These are phyloP conservation scores for Podospora appendiculata DNA, from an alignment of 495 filamentous ascomycete species.

Conservation along the genomic window DNA sequence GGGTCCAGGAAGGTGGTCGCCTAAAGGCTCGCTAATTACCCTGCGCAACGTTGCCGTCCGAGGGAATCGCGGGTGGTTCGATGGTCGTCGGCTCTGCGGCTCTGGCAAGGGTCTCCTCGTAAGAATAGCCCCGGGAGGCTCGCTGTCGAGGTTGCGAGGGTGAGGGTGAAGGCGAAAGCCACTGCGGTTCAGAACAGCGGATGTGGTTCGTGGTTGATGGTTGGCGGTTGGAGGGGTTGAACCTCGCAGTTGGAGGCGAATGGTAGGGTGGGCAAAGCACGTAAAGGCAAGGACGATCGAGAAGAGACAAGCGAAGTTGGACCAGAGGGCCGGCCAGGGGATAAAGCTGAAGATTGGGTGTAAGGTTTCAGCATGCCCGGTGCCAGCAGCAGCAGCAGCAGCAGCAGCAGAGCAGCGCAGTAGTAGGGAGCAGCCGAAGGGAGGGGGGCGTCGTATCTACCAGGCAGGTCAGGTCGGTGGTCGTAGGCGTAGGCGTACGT, in stretches of 20 bases:
- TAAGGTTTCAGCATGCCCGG: constrained; percentile 8
- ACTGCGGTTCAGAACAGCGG: constrained; percentile 6
- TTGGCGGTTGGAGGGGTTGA: constrained; percentile 8
- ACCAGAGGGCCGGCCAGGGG: constrained; percentile 9
- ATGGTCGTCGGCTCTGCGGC: neutral
- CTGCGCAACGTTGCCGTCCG: constrained; percentile 11
- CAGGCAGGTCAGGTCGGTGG: no score
- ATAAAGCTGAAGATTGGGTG: constrained; percentile 22
- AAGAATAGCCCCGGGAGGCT: no score
- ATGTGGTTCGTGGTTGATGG: constrained; percentile 8
- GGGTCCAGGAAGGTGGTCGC: constrained; percentile 3
- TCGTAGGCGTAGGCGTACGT: constrained; percentile 11
- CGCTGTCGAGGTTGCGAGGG: neutral
- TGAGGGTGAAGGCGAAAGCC: constrained; percentile 2
- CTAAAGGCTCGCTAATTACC: constrained; percentile 14
- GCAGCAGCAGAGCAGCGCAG: neutral
- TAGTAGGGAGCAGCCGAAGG: constrained; percentile 9
- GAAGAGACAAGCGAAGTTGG: constrained; percentile 7
- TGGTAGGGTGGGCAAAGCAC: constrained; percentile 5
- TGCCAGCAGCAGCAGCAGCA: neutral
- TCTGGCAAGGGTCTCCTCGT: no score
- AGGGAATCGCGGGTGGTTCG: neutral
- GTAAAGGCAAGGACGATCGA: constrained; percentile 7
- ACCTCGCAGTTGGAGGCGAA: constrained; percentile 5
- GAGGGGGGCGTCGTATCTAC: neutral